Percentiles rank a stretch among this genome's conserved stretches.
Conservation (phyloP, 345 rosid genomes). For the Eucalyptus pumila region DNA sequence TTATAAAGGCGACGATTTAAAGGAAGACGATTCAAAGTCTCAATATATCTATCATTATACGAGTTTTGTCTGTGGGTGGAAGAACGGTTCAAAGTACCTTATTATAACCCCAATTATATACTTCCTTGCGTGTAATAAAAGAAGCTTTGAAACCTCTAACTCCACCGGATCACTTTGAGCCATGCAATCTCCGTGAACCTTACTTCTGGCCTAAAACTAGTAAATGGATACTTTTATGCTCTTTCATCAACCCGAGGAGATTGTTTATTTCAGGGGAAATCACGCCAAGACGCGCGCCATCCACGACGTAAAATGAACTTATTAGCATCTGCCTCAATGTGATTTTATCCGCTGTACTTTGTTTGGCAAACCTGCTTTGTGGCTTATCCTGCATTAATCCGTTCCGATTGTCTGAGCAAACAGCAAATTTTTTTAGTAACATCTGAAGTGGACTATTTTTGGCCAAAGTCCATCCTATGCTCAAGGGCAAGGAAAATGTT, state of each 20-base stretch:
- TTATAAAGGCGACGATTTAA: too few species aligned
- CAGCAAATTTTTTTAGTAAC: too few species aligned
- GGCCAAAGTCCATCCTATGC: too few species aligned
- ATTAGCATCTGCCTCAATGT: too few species aligned
- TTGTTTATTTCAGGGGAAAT: not conserved
- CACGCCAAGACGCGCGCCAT: not conserved
- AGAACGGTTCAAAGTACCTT: not conserved
- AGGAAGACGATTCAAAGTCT: not conserved
- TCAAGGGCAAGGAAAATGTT: too few species aligned
- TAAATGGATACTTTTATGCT: not conserved
- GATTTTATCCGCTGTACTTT: too few species aligned
- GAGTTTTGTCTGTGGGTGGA: not conserved
- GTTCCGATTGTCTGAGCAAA: too few species aligned
- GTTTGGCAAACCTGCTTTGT: too few species aligned
- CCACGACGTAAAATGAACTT: not conserved
- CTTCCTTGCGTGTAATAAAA: not conserved
- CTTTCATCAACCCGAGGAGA: not conserved
- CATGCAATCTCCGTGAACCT: not conserved
- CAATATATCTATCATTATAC: not conserved
- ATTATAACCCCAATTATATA: too few species aligned
- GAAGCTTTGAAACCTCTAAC: not conserved
- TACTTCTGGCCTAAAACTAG: not conserved
- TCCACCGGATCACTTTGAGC: too few species aligned
- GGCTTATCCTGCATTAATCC: too few species aligned
- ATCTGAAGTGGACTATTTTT: too few species aligned